Percentiles rank a stretch among this genome's conserved stretches.
These are phyloP conservation scores for Symmetrospora coprosmae DNA, from an alignment of 768 basidiomycete genomes.

Conservation along the genomic window DNA sequence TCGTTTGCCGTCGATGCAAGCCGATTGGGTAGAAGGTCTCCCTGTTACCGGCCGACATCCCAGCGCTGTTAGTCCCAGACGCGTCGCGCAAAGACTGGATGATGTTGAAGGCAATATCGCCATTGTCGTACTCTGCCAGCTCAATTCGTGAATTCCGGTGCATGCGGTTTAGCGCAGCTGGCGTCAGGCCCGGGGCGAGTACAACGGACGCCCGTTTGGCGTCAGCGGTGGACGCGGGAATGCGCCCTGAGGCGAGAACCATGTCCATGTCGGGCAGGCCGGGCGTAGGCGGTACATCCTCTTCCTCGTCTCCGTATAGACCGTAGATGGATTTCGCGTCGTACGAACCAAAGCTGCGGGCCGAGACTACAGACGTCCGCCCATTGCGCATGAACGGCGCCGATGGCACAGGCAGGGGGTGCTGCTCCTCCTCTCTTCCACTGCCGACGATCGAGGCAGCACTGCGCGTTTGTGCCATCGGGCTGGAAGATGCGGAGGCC, in stretches of 20 bases:
- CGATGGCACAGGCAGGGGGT: not conserved
- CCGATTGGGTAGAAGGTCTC: not conserved
- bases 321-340: conserved; percentile 17
- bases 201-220: conserved; percentile 6
- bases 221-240: not conserved
- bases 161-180: not conserved
- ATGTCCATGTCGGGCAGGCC: not conserved
- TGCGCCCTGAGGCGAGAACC: conserved; percentile 8
- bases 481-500: no score
- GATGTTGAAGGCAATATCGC: conserved; percentile 20
- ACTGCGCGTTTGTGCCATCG: no score
- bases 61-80: not conserved
- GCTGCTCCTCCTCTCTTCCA: no score
- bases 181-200: conserved; percentile 6
- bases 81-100: conserved; percentile 1
- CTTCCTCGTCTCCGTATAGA: conserved; percentile 11
- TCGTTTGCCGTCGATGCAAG: conserved; percentile 5
- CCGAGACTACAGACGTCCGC: not conserved
- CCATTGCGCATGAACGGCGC: not conserved
- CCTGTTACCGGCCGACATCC: not conserved
- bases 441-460: no score
- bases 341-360: conserved; percentile 7
- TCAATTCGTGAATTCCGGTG: conserved; percentile 6
- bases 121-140: conserved; percentile 6
- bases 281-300: conserved; percentile 1